Base-by-base conservation (phyloP, 2,329 filamentous ascomycete species). In the Fusarium floridanum region DNA sequence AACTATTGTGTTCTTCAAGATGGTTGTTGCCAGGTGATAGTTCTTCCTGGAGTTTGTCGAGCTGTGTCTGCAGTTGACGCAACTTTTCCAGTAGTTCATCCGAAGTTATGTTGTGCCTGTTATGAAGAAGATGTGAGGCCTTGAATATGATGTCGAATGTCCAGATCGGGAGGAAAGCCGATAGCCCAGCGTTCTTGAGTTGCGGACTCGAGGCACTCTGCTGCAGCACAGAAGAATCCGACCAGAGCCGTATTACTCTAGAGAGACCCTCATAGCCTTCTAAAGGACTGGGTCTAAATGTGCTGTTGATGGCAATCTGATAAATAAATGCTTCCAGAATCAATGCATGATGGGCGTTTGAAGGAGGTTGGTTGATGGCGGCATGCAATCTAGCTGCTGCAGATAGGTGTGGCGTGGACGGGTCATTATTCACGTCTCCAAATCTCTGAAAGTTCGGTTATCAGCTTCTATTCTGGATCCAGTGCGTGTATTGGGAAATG, bases 51-150 rank as follows among this genome's bases (percentile, higher is more conserved):
- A 50, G 24, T 2, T 29, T 29, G 8, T 12, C 9, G 16, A 50
- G 45, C 5, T 50, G 45, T 10, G 16, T 3, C 4, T 50, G 45
- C 9, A 50, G 24, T 11, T 50, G 7, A 4, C 4, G n/a, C 1
- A 50, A 16, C 16, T 5, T 50, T 29, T 6, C 5, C 16, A 6
- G 2, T 11, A 29, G 10, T 6, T 7, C 6, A 29, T 29, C 16
- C 2, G 24, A n/a, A 12, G 24, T 11, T 0, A n/a, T 12, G 8
- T n/a, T 17, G 1, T 4, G 0, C 5, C 45, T 11, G 4, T 50
- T 27, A 4, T 50, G 45, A 4, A 50, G 45, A 14, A 50, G 17
- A 50, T 29, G 16, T 1, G 45, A 50, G 5, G 24, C 24, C 5
- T 50, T 50, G 16, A 50, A 50, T 50, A 50, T 50, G 12, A 50